phyloP scores from a whole-genome alignment of 2,329 filamentous ascomycete genomes.

The Claviceps sp. region DNA sequence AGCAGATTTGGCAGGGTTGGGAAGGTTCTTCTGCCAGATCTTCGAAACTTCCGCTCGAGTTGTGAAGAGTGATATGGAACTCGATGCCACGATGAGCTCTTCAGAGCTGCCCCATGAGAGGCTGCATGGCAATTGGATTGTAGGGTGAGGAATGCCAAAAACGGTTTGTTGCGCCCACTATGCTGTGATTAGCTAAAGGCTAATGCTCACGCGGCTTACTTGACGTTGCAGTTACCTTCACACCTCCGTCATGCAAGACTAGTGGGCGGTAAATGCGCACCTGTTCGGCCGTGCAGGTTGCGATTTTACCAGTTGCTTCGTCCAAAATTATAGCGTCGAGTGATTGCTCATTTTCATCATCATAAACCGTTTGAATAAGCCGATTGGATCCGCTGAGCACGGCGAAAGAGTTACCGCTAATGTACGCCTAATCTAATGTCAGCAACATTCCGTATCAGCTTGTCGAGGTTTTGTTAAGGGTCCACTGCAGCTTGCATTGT shows the following conservation, averaged over 20 bases:
- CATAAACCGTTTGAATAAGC: slow-evolving; percentile 82
- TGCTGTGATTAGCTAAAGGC: slow-evolving; percentile 10
- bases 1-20: slow-evolving; percentile 61
- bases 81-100: slow-evolving; percentile 70
- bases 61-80: slow-evolving; percentile 55
- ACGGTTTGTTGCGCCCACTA: slow-evolving; percentile 53
- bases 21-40: slow-evolving; percentile 63
- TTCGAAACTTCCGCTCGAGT: slow-evolving; percentile 34
- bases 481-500: slow-evolving; percentile 45
- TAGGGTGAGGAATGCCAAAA: slow-evolving; percentile 31
- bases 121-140: slow-evolving; percentile 22
- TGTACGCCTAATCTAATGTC: slow-evolving; percentile 53
- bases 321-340: slow-evolving; percentile 72
- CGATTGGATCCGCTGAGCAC: slow-evolving; percentile 63
- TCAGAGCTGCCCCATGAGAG: slow-evolving; percentile 81
- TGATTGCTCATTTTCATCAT: slow-evolving; percentile 50
- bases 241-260: slow-evolving; percentile 52
- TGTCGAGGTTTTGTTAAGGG: background rate
- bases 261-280: slow-evolving; percentile 72
- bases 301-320: slow-evolving; percentile 73
- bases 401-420: slow-evolving; percentile 77
- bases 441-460: background rate
- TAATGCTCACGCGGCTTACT: background rate
- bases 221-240: slow-evolving; percentile 45
- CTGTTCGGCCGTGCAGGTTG: slow-evolving; percentile 51